A percentile compares a stretch with the other conserved stretches of the same genome.
Evolutionary conservation across 1,284 basidiomycete species (phyloP).

Genomic region (Neolentinus lepideus): DNA sequence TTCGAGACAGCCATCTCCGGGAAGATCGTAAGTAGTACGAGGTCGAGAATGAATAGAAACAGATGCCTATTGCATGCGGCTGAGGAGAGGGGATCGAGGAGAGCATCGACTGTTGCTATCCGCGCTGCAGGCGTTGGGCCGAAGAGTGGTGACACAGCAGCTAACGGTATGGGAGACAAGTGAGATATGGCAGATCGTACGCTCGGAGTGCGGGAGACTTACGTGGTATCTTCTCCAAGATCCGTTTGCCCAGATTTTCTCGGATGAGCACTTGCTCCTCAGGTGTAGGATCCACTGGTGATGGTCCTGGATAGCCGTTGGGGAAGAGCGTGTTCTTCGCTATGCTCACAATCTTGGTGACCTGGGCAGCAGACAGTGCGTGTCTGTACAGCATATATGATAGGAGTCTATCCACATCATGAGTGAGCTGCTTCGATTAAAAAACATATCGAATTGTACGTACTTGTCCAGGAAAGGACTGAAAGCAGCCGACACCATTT

Average conservation of each 20-base stretch:
- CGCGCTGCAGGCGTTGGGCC: slow-evolving; percentile 35
- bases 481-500: slow-evolving; percentile 29
- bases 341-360: slow-evolving; percentile 39
- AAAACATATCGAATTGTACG: not conserved
- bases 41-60: slow-evolving; percentile 56
- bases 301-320: slow-evolving; percentile 67
- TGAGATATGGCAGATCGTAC: not conserved
- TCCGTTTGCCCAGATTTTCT: slow-evolving; percentile 39
- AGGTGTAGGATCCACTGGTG: slow-evolving; percentile 57
- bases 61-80: slow-evolving; percentile 62
- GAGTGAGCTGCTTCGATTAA: not conserved
- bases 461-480: slow-evolving; percentile 36
- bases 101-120: slow-evolving; percentile 34
- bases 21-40: slow-evolving; percentile 52
- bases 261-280: slow-evolving; percentile 62
- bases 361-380: slow-evolving; percentile 44
- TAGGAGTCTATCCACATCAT: slow-evolving; percentile 37
- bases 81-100: slow-evolving; percentile 52
- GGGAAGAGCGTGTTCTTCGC: slow-evolving; percentile 69
- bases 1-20: slow-evolving; percentile 48
- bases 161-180: not conserved
- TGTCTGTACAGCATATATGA: slow-evolving; percentile 51
- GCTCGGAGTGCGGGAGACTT: slow-evolving; percentile 13
- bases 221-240: slow-evolving; percentile 41
- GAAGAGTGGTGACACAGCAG: slow-evolving; percentile 28